A percentile compares a stretch with the other conserved stretches of the same genome.
phyloP scores from a whole-genome alignment of 148 eudicot species.

The Spergularia marina region DNA sequence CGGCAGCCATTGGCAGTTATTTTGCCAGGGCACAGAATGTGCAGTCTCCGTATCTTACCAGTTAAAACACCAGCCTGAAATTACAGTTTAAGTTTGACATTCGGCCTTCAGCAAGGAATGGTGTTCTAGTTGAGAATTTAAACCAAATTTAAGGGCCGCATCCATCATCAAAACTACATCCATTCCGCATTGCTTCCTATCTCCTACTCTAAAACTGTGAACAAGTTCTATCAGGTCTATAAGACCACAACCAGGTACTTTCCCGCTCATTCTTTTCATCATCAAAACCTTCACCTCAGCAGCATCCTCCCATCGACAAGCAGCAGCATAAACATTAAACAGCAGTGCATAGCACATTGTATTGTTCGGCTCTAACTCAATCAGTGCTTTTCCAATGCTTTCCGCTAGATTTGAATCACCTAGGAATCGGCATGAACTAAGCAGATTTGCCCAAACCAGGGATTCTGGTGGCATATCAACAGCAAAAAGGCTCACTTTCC shows the following conservation, averaged over 20 bases:
- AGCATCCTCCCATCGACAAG: constrained; percentile 70
- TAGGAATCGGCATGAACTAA: constrained; percentile 52
- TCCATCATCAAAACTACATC: constrained; percentile 31
- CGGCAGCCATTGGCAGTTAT: not conserved
- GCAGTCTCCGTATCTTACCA: not conserved
- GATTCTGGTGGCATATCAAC: constrained; percentile 38
- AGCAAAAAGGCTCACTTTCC: constrained; percentile 36
- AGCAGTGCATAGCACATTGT: constrained; percentile 50
- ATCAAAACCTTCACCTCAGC: constrained; percentile 45
- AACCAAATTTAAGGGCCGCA: constrained; percentile 22
- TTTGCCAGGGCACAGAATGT: not conserved
- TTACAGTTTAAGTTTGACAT: constrained; percentile 1
- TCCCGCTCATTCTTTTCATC: constrained; percentile 30
- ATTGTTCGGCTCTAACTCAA: constrained; percentile 58
- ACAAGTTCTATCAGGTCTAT: constrained; percentile 58
- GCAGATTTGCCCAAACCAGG: constrained; percentile 49
- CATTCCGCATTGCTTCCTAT: constrained; percentile 17
- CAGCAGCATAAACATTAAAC: constrained; percentile 56
- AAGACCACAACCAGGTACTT: constrained; percentile 39
- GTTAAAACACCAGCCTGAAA: not conserved
- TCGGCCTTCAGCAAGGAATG: not conserved
- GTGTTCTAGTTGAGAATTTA: not conserved
- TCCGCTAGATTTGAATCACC: constrained; percentile 51
- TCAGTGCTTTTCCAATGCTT: constrained; percentile 50
- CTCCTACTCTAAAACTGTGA: constrained; percentile 38